These are phyloP conservation scores for Ceratobasidium theobromae DNA, from an alignment of 1,284 basidiomycete species.

Conservation along the genomic window DNA sequence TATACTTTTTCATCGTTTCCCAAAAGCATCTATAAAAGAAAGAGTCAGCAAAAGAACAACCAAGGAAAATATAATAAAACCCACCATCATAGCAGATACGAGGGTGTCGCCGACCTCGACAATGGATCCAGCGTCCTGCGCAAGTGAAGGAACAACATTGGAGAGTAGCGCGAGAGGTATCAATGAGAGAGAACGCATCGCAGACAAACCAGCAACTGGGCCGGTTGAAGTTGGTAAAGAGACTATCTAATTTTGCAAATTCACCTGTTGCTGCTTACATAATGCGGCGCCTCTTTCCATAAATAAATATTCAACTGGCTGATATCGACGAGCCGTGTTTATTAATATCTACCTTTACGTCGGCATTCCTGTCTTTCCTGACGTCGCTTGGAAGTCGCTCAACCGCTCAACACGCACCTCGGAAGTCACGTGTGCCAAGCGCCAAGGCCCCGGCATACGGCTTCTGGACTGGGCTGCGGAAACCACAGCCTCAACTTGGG, in stretches of 20 bases:
- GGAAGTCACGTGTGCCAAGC: not conserved
- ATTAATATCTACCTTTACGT: too few species aligned
- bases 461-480: slow-evolving; percentile 14
- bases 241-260: too few species aligned
- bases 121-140: slow-evolving; percentile 29
- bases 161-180: not conserved
- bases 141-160: slow-evolving; percentile 28
- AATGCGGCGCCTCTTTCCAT: too few species aligned
- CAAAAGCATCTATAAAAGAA: slow-evolving; percentile 14
- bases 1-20: slow-evolving; percentile 32
- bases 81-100: slow-evolving; percentile 27
- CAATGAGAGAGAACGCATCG: too few species aligned
- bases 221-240: slow-evolving; percentile 6
- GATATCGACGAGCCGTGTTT: too few species aligned
- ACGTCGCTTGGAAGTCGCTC: too few species aligned
- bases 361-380: not conserved
- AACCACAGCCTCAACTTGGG: slow-evolving; percentile 15
- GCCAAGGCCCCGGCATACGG: not conserved
- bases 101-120: slow-evolving; percentile 19
- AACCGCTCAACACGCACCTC: too few species aligned
- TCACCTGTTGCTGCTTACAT: too few species aligned
- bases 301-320: too few species aligned
- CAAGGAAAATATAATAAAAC: not conserved
- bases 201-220: not conserved
- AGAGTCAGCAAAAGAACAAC: not conserved